Base-by-base conservation (phyloP, 2,329 filamentous ascomycete genomes). In the Seiridium cupressi region DNA sequence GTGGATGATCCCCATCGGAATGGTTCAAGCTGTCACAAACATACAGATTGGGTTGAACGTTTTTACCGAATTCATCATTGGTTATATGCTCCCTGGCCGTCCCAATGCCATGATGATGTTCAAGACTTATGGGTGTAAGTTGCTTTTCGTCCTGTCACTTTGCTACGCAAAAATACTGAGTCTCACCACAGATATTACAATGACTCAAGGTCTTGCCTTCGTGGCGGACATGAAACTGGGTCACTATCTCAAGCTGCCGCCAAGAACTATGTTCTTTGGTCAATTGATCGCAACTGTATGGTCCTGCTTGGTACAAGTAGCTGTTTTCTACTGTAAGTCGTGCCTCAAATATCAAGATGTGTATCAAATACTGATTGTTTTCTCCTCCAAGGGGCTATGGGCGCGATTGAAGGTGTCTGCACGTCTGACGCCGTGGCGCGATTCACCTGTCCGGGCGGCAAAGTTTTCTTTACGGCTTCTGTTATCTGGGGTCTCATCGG, bases 31-130 rank as follows among this genome's bases (percentile, higher is more conserved):
- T 59, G 82, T 86, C 59, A 85, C 84, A 47, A 86, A 87, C 70
- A 82, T 84, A 56, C 84, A 87, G 59, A 77, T 79, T 1, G 79
- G 79, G 8, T 71, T 82, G 13, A 70, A 70, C 65, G 87, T 92
- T n/a, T 74, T 91, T 60, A 89, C 88, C n/a, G 88, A 91, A 70
- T 90, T 89, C 67, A 82, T 92, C 61, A 82, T 89, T 62, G 89
- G 89, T 5, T 91, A 91, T 72, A 88, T 91, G 79, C 83, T 89
- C 54, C 89, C 89, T 0, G 89, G 89, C 35, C 81, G 82, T 3
- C 89, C 89, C 1, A 79, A 91, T 62, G 88, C 88, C 51, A 88
- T 91, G 82, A 92, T 92, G 88, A 83, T 91, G 76, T 91, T 91
- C 78, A 91, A 91, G 74, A 89, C 87, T 62, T 91, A 74, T 42